Conservation (phyloP, 1,284 basidiomycete genomes). For the Malassezia furfur region DNA sequence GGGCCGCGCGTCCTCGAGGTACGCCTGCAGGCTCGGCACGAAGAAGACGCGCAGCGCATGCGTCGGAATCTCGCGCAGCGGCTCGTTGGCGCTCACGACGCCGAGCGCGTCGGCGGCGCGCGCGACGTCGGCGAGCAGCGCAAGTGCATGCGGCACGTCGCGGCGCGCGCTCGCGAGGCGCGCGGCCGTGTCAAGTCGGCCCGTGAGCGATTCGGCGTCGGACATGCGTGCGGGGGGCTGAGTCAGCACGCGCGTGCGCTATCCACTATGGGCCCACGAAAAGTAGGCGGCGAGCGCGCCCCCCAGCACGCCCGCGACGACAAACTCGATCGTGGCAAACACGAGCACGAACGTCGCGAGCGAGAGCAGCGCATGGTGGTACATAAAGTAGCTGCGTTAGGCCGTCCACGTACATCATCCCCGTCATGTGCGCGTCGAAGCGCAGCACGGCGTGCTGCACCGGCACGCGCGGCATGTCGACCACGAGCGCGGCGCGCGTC, state of each 20-base stretch:
- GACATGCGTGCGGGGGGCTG: neutral
- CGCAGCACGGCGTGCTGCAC: slow-evolving; percentile 33
- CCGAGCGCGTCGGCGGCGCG: slow-evolving; percentile 25
- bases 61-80: slow-evolving; percentile 30
- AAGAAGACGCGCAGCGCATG: slow-evolving; percentile 32
- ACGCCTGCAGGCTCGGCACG: slow-evolving; percentile 24
- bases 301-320: slow-evolving; percentile 37
- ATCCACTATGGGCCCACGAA: slow-evolving; percentile 1
- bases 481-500: neutral
- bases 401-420: slow-evolving; percentile 22
- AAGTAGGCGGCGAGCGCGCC: slow-evolving; percentile 29
- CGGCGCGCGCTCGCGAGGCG: neutral
- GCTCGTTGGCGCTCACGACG: slow-evolving; percentile 31
- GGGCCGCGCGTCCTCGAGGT: slow-evolving; percentile 16
- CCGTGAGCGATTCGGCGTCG: slow-evolving; percentile 6
- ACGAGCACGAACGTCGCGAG: slow-evolving; percentile 36
- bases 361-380: slow-evolving; percentile 35
- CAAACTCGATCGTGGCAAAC: slow-evolving; percentile 39
- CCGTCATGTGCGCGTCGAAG: slow-evolving; percentile 41
- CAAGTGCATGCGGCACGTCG: neutral
- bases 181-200: neutral
- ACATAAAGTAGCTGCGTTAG: slow-evolving; percentile 37
- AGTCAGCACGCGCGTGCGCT: neutral
- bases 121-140: slow-evolving; percentile 14
- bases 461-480: slow-evolving; percentile 4